A percentile compares a stretch with the other conserved stretches of the same genome.
These are phyloP conservation scores for Zasmidium cellare DNA, from an alignment of 2,329 filamentous ascomycete species.

Conservation along the genomic window DNA sequence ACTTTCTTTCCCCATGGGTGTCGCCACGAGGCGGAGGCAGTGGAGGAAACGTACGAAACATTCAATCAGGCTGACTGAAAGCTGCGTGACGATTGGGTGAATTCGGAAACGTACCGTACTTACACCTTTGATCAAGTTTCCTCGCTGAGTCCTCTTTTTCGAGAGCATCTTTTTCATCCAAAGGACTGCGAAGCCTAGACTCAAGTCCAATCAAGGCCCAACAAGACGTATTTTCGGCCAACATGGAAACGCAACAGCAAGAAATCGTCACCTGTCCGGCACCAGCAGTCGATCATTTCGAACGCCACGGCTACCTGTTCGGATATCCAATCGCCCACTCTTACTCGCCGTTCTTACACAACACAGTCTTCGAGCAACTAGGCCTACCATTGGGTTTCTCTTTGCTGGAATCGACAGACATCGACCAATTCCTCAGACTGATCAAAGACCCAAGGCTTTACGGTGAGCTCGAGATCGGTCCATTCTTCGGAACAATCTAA, in stretches of 20 bases:
- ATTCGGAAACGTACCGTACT: not conserved
- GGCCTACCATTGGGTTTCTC: constrained; percentile 55
- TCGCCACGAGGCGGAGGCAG: not conserved
- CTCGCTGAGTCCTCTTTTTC: not conserved
- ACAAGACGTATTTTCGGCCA: not conserved
- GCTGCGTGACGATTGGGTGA: not conserved
- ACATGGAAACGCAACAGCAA: constrained; percentile 15
- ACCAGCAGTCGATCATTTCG: constrained; percentile 36
- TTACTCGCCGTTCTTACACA: constrained; percentile 56
- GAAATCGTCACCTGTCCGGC: constrained; percentile 26
- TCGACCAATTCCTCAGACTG: constrained; percentile 47
- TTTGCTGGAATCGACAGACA: constrained; percentile 48
- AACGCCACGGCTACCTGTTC: constrained; percentile 57
- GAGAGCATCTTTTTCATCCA: not conserved
- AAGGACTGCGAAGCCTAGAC: not conserved
- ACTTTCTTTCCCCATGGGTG: not conserved
- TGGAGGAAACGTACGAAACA: not conserved
- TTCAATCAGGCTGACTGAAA: not conserved
- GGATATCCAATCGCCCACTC: constrained; percentile 60
- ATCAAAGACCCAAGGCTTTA: constrained; percentile 62
- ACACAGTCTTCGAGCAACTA: constrained; percentile 54
- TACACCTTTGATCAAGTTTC: not conserved
- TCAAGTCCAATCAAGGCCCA: not conserved
- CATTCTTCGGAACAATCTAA: not conserved
- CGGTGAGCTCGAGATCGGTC: constrained; percentile 44